Conservation (phyloP, 2,329 filamentous ascomycete genomes). For the Exophiala dermatitidis region DNA sequence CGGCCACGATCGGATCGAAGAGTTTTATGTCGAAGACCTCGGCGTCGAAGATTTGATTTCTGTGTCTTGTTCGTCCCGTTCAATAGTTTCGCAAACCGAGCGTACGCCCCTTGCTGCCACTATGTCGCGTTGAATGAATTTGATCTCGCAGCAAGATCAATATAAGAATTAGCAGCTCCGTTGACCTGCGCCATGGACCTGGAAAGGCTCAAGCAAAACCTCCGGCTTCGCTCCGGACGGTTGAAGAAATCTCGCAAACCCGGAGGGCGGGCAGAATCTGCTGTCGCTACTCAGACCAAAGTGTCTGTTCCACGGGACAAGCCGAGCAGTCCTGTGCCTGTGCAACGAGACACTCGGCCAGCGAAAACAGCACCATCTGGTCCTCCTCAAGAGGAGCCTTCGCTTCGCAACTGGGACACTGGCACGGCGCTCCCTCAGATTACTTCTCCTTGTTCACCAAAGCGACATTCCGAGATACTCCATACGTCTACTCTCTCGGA, state of each 20-base stretch:
- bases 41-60: no score
- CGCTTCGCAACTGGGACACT: constrained; percentile 5
- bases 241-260: constrained; percentile 20
- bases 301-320: neutral
- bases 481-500: constrained; percentile 6
- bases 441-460: neutral
- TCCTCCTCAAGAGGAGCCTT: constrained; percentile 2
- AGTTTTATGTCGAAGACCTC: no score
- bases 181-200: constrained; percentile 20
- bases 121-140: neutral
- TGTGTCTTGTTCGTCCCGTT: no score
- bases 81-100: no score
- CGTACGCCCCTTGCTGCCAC: no score
- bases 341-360: neutral
- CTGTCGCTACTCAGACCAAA: neutral
- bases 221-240: constrained; percentile 25
- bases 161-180: neutral
- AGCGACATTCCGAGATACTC: constrained; percentile 4
- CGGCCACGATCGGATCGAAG: no score
- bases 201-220: constrained; percentile 26
- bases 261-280: neutral
- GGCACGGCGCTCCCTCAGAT: neutral
- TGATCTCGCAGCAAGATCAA: neutral
- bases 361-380: neutral
- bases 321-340: neutral